Evolutionary conservation across 2,329 filamentous ascomycete genomes (phyloP).

Genomic region (Calonectria multiphialidica): DNA sequence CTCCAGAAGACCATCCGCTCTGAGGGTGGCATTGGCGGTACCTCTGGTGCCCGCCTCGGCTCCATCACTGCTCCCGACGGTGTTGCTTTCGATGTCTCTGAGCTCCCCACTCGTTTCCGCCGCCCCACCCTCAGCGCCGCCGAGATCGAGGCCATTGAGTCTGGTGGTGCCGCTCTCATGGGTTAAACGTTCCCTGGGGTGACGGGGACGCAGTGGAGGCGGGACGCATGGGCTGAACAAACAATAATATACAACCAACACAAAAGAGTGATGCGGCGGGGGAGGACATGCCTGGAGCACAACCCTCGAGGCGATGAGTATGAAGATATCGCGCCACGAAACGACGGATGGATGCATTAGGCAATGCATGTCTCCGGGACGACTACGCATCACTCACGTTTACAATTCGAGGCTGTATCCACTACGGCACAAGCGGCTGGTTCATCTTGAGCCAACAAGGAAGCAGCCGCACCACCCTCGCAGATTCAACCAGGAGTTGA

Average conservation of each 20-base stretch:
- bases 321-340: conserved; percentile 33
- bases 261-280: conserved; percentile 27
- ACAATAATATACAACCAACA: conserved; percentile 32
- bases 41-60: conserved; percentile 78
- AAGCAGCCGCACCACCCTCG: conserved; percentile 31
- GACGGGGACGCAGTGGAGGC: conserved; percentile 38
- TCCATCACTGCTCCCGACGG: conserved; percentile 78
- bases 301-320: conserved; percentile 31
- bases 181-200: conserved; percentile 50
- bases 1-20: conserved; percentile 69
- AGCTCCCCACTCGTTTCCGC: conserved; percentile 88
- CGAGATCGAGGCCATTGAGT: conserved; percentile 97
- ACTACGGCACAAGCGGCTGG: conserved; percentile 13
- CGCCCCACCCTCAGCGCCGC: conserved; percentile 78
- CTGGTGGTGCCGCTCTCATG: conserved; percentile 79
- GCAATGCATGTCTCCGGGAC: conserved; percentile 19
- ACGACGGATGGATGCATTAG: conserved; percentile 23
- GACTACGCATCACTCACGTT: conserved; percentile 24
- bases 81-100: conserved; percentile 87
- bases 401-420: conserved; percentile 4
- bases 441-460: conserved; percentile 27
- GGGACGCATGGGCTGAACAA: conserved; percentile 34
- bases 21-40: conserved; percentile 66
- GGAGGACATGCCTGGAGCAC: conserved; percentile 33
- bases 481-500: conserved; percentile 16